Conservation (phyloP, 2,329 filamentous ascomycete genomes). For the Aureobasidium sp. region DNA sequence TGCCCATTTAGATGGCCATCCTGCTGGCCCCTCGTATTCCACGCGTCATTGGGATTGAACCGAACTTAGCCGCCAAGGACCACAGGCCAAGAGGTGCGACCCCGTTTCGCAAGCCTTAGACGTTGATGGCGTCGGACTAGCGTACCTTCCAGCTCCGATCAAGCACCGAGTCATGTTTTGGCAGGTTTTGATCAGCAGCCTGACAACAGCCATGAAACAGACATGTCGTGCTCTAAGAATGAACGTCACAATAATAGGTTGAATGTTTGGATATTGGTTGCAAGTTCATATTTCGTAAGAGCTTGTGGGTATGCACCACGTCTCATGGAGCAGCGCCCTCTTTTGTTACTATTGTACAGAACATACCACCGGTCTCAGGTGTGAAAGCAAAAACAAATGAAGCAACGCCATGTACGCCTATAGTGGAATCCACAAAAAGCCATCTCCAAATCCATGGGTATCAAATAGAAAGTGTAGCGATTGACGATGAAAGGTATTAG, state of each 20-base stretch:
- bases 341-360: slow-evolving; percentile 2
- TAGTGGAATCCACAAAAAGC: background rate
- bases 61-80: background rate
- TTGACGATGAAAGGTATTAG: slow-evolving; percentile 21
- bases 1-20: background rate
- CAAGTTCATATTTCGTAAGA: background rate
- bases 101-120: slow-evolving; percentile 5
- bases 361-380: background rate
- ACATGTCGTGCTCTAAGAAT: background rate
- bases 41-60: slow-evolving; percentile 6
- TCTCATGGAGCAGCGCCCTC: background rate
- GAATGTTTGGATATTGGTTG: background rate
- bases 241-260: background rate
- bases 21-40: background rate
- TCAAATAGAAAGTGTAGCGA: slow-evolving; percentile 22
- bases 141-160: background rate
- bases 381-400: background rate
- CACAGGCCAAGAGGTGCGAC: background rate
- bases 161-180: slow-evolving; percentile 6
- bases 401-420: background rate
- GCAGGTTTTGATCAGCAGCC: background rate
- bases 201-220: background rate
- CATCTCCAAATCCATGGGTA: slow-evolving; percentile 12
- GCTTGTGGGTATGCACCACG: background rate
- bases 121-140: slow-evolving; percentile 1